phyloP scores from a whole-genome alignment of 2,329 filamentous ascomycete species.

The Penicillium sp. region DNA sequence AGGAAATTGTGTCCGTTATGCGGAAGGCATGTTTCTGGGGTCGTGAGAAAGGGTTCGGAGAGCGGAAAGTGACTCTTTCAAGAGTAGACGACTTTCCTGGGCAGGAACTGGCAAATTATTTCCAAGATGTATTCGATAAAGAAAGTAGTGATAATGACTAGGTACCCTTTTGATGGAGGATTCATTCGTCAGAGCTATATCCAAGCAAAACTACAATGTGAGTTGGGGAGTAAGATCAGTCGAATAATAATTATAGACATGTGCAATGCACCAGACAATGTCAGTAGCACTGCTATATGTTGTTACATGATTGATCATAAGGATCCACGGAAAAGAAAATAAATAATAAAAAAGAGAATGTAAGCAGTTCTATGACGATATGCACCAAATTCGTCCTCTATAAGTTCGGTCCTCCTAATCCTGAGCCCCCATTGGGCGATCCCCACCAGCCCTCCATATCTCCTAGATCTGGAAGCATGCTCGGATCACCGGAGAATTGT shows the following conservation, averaged over 20 bases:
- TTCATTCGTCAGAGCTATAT: too few relatives aligned
- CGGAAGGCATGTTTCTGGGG: slow-evolving; percentile 47
- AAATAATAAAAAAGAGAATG: too few relatives aligned
- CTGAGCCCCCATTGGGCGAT: slow-evolving; percentile 13
- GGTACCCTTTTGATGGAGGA: background rate
- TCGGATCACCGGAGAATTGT: slow-evolving; percentile 13
- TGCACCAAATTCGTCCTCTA: slow-evolving; percentile 4
- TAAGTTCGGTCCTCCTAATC: slow-evolving; percentile 17
- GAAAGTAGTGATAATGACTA: background rate
- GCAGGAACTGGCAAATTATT: background rate
- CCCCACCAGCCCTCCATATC: slow-evolving; percentile 38
- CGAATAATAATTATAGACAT: background rate
- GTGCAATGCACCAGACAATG: background rate
- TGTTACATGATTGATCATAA: background rate
- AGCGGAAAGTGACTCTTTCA: slow-evolving; percentile 34
- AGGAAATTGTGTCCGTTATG: slow-evolving; percentile 45
- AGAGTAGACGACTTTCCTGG: background rate
- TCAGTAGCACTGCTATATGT: background rate
- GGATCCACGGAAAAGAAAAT: background rate
- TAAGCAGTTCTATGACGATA: background rate
- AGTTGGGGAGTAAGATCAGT: background rate
- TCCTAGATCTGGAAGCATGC: slow-evolving; percentile 22
- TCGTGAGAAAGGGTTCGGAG: slow-evolving; percentile 39
- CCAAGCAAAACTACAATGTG: too few relatives aligned
- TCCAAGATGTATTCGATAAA: background rate